Conservation (phyloP, 345 rosid genomes). For the Iberis pinnata region DNA sequence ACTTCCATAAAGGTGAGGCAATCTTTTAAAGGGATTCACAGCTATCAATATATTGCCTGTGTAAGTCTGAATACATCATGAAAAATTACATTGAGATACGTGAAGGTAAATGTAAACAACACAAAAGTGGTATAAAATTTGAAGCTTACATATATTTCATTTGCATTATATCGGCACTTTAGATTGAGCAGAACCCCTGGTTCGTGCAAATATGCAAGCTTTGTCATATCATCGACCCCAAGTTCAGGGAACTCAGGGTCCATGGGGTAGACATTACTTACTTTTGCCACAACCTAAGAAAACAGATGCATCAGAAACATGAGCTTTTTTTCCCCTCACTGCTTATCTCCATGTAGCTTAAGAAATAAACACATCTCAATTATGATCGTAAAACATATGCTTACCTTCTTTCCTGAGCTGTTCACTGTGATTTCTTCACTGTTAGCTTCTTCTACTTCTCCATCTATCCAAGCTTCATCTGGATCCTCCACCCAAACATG, state of each 20-base stretch:
- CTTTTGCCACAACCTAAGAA: slow-evolving; percentile 60
- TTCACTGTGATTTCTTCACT: slow-evolving; percentile 50
- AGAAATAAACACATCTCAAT: slow-evolving; percentile 4
- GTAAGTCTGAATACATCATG: slow-evolving; percentile 52
- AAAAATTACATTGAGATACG: neutral
- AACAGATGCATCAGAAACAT: slow-evolving; percentile 12
- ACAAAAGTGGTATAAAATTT: neutral
- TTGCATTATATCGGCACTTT: slow-evolving; percentile 58
- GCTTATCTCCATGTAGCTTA: slow-evolving; percentile 2
- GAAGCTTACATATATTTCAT: slow-evolving; percentile 86
- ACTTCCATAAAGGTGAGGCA: slow-evolving; percentile 78
- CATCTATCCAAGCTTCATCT: slow-evolving; percentile 83
- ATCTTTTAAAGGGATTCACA: slow-evolving; percentile 80
- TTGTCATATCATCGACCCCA: slow-evolving; percentile 98
- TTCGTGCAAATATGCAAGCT: slow-evolving; percentile 89
- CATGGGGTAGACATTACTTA: slow-evolving; percentile 52
- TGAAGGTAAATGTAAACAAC: neutral
- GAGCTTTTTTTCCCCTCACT: neutral
- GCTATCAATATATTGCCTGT: slow-evolving; percentile 97
- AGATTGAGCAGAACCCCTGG: slow-evolving; percentile 94
- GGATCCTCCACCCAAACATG: slow-evolving; percentile 87
- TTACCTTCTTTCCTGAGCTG: slow-evolving; percentile 66
- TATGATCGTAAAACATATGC: slow-evolving; percentile 13
- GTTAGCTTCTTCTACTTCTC: slow-evolving; percentile 58
- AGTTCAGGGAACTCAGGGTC: slow-evolving; percentile 81